Conservation (phyloP, 352 stramenopile species). For the Pythium insidiosum region DNA sequence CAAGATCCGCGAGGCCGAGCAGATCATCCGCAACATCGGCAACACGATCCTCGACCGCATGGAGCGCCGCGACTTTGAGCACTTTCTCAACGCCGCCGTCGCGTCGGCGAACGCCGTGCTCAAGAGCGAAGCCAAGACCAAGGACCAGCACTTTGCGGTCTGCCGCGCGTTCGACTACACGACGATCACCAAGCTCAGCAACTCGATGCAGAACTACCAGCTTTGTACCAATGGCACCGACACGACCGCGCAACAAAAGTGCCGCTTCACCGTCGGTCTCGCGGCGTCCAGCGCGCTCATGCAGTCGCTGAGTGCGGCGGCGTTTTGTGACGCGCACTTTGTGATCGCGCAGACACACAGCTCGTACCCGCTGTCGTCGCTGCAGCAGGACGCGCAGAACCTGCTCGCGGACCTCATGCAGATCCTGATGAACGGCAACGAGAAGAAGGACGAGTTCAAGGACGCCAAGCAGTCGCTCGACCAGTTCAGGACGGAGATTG, state of each 20-base stretch:
- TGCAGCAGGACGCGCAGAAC: not conserved
- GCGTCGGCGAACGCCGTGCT: not conserved
- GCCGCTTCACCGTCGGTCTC: not conserved
- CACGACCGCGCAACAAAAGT: not conserved
- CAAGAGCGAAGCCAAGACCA: not conserved
- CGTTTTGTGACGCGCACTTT: slow-evolving; percentile 1
- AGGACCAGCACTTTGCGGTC: not conserved
- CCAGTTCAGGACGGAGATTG: not conserved
- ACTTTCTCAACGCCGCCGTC: not conserved
- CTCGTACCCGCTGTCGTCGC: not conserved
- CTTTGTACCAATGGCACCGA: slow-evolving; percentile 1
- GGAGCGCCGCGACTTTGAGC: not conserved
- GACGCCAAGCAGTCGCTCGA: too few species aligned
- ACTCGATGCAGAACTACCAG: not conserved
- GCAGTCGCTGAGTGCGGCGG: not conserved
- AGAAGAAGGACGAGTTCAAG: not conserved
- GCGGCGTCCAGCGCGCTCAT: not conserved
- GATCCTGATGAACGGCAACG: not conserved
- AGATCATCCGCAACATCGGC: slow-evolving; percentile 1
- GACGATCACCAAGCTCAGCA: not conserved
- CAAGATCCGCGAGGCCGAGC: not conserved
- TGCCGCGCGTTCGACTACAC: slow-evolving; percentile 4
- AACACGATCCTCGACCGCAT: slow-evolving; percentile 1
- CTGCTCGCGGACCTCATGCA: not conserved
- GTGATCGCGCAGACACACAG: slow-evolving; percentile 5